Percentiles rank a stretch among this genome's conserved stretches.
These are phyloP conservation scores for Biscogniauxia mediterranea DNA, from an alignment of 2,329 filamentous ascomycete species.

Conservation along the genomic window DNA sequence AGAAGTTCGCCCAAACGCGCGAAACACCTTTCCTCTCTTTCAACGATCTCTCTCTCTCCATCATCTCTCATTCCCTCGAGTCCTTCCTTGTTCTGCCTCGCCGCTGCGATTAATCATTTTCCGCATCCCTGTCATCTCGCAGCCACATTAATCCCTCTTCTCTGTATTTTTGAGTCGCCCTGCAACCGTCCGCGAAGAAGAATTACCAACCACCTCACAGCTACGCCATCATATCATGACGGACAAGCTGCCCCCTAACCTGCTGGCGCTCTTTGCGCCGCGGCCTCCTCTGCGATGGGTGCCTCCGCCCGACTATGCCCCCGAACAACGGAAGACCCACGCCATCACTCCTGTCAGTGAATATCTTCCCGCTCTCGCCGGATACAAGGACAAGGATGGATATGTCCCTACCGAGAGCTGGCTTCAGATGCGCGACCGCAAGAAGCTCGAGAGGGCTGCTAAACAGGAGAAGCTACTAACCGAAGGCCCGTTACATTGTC, in stretches of 20 bases:
- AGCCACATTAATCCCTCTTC: not conserved
- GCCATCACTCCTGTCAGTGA: slow-evolving; percentile 70
- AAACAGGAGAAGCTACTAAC: slow-evolving; percentile 61
- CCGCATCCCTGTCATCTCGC: slow-evolving; percentile 4
- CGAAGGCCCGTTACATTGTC: slow-evolving; percentile 66
- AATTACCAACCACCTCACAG: not conserved
- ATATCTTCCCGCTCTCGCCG: slow-evolving; percentile 70
- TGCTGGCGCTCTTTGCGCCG: slow-evolving; percentile 91
- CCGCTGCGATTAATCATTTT: not conserved
- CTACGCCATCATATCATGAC: slow-evolving; percentile 74
- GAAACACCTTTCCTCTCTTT: slow-evolving; percentile 23
- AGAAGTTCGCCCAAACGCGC: slow-evolving; percentile 24
- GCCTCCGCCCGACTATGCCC: slow-evolving; percentile 76
- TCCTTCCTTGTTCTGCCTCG: slow-evolving; percentile 12
- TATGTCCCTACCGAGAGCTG: slow-evolving; percentile 88
- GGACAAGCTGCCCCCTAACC: slow-evolving; percentile 89
- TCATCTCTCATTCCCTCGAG: slow-evolving; percentile 13
- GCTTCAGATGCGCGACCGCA: slow-evolving; percentile 82
- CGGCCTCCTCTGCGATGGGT: slow-evolving; percentile 90
- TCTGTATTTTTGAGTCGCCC: not conserved
- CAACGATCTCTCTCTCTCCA: slow-evolving; percentile 13
- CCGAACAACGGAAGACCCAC: slow-evolving; percentile 76
- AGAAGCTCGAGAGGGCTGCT: slow-evolving; percentile 76
- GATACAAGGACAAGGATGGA: slow-evolving; percentile 74
- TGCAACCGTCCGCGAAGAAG: not conserved